These are phyloP conservation scores for Trifolium repens DNA, from an alignment of 306 rosid species.

Conservation along the genomic window DNA sequence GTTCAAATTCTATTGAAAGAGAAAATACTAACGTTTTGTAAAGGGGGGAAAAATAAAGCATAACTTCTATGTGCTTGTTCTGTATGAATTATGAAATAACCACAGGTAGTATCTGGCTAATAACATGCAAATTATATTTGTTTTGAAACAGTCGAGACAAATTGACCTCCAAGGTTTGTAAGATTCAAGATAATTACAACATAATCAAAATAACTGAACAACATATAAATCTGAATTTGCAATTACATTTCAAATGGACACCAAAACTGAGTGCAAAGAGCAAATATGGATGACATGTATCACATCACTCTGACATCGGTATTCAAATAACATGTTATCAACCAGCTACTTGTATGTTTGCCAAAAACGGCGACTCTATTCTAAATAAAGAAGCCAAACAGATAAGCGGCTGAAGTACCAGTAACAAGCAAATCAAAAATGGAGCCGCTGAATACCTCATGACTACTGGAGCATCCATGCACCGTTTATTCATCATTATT, in stretches of 20 bases:
- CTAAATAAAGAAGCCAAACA: constrained; percentile 51
- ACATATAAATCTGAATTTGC: constrained; percentile 50
- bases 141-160: constrained; percentile 32
- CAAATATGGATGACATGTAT: constrained; percentile 44
- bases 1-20: no score
- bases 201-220: constrained; percentile 42
- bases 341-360: constrained; percentile 48
- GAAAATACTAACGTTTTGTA: not conserved
- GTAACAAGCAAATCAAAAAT: constrained; percentile 44
- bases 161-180: constrained; percentile 15
- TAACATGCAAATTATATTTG: constrained; percentile 25
- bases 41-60: not conserved
- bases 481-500: constrained; percentile 63
- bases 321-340: constrained; percentile 51
- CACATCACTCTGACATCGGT: constrained; percentile 42
- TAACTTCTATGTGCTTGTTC: constrained; percentile 2
- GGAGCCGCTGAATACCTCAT: constrained; percentile 43
- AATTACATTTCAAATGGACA: constrained; percentile 50
- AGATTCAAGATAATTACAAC: constrained; percentile 45
- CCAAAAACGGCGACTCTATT: constrained; percentile 41
- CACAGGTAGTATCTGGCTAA: constrained; percentile 9
- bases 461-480: constrained; percentile 40
- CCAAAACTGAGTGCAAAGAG: constrained; percentile 48
- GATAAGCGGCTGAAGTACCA: constrained; percentile 48
- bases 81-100: constrained; percentile 4